Base-by-base conservation (phyloP, 2,329 filamentous ascomycete species). In the Gnomoniopsis smithogilvyi region DNA sequence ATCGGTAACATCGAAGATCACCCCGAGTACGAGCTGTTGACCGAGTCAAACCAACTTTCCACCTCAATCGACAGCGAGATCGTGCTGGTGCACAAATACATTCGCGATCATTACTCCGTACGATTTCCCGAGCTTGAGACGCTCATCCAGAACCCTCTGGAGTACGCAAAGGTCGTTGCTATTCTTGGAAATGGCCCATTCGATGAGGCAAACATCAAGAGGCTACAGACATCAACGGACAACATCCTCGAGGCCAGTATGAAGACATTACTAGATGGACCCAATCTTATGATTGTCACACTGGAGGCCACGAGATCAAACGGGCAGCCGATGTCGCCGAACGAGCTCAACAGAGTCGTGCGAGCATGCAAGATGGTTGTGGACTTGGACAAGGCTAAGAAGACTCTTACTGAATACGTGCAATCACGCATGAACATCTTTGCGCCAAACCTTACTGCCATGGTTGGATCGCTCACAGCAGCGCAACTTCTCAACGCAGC, bases 351-450 rank as follows among this genome's bases (percentile, higher is more conserved):
- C 52, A 81, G 84, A 26, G 88, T 97, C 21, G 77, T 89, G 30
- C 81, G 84, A 54, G 94, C 92, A 10, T 97, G 93, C 74, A 86
- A 92, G 64, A 95, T 96, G 85, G 89, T 91, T 11, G 80, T 98
- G n/a, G 83, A 87, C 41, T 85, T 99, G 11, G 92, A 98, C 71
- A 87, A 83, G 64, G 92, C 94, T 30, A 97, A 97, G 74, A 88
- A 84, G 62, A 90, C 87, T 0, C 81, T 99, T 56, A 96, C 91
- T 2, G 89, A 95, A 70, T 99, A 96, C 69, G 95, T 99, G 17
- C 91, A 97, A 74, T 97, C 94, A 38, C 90, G 95, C 62, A 98
- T 99, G 91, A 95, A 90, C 65, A 81, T 96, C 36, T 98, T 98
- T 70, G 95, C 95, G 4, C 95, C 95, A 0, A 99, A 99, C 68